These are phyloP conservation scores for Bryoerythrophyllum caledonicum DNA, from an alignment of 225 moss, liverwort and hornwort species.

Conservation along the genomic window DNA sequence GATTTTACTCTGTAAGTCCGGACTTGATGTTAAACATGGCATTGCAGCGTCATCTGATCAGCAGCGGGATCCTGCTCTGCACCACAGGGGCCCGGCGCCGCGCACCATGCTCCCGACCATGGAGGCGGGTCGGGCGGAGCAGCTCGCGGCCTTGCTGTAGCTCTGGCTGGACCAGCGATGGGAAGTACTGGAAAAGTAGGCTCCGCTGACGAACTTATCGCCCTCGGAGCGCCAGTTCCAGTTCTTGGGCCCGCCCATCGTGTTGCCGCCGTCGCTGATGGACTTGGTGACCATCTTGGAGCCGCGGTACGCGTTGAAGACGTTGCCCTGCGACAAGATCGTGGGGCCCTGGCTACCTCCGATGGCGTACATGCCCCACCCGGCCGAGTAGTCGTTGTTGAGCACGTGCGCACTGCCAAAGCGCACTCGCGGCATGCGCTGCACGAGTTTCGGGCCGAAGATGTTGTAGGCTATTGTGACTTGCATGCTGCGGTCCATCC, in stretches of 20 bases:
- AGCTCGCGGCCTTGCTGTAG: slow-evolving; percentile 17
- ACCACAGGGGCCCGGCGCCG: slow-evolving; percentile 11
- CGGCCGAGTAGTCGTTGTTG: slow-evolving; percentile 58
- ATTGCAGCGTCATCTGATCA: neutral
- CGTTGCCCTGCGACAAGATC: slow-evolving; percentile 47
- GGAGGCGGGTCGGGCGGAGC: slow-evolving; percentile 6
- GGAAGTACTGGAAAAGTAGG: slow-evolving; percentile 9
- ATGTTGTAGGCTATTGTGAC: slow-evolving; percentile 75
- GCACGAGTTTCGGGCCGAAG: slow-evolving; percentile 54
- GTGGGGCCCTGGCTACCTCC: slow-evolving; percentile 49
- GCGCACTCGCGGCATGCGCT: slow-evolving; percentile 62
- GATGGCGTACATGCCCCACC: slow-evolving; percentile 47
- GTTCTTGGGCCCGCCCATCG: neutral
- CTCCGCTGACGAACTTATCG: slow-evolving; percentile 23
- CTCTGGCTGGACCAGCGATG: neutral
- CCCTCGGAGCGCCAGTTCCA: slow-evolving; percentile 42
- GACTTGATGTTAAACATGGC: neutral
- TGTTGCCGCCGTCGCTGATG: slow-evolving; percentile 24
- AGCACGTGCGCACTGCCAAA: slow-evolving; percentile 47
- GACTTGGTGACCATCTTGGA: slow-evolving; percentile 51
- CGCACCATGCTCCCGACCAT: slow-evolving; percentile 14
- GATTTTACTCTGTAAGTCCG: neutral
- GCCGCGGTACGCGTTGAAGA: slow-evolving; percentile 23
- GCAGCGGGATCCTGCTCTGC: slow-evolving; percentile 11
- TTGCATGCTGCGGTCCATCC: slow-evolving; percentile 51